Evolutionary conservation across 768 basidiomycete genomes (phyloP).

Genomic region (Serpula lacrymans): DNA sequence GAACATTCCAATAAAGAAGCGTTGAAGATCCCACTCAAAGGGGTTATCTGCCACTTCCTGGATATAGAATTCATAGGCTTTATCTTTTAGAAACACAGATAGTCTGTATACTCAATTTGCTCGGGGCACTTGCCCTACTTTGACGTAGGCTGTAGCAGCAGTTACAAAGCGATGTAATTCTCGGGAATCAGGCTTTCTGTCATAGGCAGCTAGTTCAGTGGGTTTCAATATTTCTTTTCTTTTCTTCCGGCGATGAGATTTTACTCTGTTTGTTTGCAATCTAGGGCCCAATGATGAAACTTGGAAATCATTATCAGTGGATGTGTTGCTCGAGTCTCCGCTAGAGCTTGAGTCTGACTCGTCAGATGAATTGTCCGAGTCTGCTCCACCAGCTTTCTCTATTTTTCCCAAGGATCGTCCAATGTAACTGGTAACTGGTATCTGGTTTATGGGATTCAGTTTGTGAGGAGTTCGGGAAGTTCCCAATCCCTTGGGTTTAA

Average conservation of each 20-base stretch:
- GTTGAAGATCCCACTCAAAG: slow-evolving; percentile 15
- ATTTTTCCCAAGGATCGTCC: background rate
- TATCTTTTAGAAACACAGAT: slow-evolving; percentile 24
- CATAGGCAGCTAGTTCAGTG: slow-evolving; percentile 13
- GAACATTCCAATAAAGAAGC: slow-evolving; percentile 29
- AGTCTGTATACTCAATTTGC: slow-evolving; percentile 16
- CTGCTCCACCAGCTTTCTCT: too few species aligned
- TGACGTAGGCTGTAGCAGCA: slow-evolving; percentile 11
- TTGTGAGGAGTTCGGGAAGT: background rate
- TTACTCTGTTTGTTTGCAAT: too few species aligned
- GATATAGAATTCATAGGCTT: slow-evolving; percentile 28
- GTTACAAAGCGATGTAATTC: slow-evolving; percentile 14
- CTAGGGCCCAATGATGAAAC: too few species aligned
- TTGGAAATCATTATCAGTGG: too few species aligned
- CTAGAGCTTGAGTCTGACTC: background rate
- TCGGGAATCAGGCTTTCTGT: slow-evolving; percentile 5
- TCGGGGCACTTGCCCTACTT: slow-evolving; percentile 12
- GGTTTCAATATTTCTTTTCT: slow-evolving; percentile 12
- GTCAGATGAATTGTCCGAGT: background rate
- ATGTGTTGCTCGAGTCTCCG: background rate
- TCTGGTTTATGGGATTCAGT: background rate
- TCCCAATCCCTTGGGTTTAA: background rate
- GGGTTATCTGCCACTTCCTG: slow-evolving; percentile 13
- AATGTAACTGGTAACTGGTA: background rate
- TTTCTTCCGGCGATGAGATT: too few species aligned